Evolutionary conservation across 305 asterid species (phyloP), one percentile per base, ranked within the genome.

Genomic region (Galium porrigens): DNA sequence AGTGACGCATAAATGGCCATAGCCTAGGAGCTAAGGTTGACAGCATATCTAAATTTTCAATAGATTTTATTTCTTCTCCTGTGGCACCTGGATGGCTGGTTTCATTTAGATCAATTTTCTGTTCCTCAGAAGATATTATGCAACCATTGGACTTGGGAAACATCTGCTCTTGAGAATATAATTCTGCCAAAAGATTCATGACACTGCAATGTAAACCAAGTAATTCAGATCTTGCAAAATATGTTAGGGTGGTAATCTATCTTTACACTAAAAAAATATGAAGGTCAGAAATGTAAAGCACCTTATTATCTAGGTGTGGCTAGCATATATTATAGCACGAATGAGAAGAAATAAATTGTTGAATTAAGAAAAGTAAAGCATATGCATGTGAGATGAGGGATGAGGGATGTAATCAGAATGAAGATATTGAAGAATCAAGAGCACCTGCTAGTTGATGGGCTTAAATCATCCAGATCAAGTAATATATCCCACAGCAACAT

Each of bases 1-100:
- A 89, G 71, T 94, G 99, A 66, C 99, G 88, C 97, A 94, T 94
- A 78, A 94, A 94, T 12, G 99, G 99, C 99, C 99, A 94, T 71
- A 94, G 76, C 71, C 99, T 78, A 33, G 99, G 99, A 17, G 99
- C 97, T 74, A 94, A 77, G 66, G 85, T 86, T 62, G 99, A 84
- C 63, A 94, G 77, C 83, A 81, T 80, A 71, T 81, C 76, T 33
- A 90, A 97, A 79, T 83, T 89, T 70, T 84, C 97, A 8, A 81
- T 83, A 77, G 86, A 85, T 75, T 79, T 76, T 42, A 70, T 67
- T 72, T 95, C 90, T 79, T 77, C 95, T 70, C 80, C 94, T 73
- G 67, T 72, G 67, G 86, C 87, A 67, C 81, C 89, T 37, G 67
- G 54, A 14, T 59, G 75, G 71, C 79, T 83, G 73, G 75, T 73